Evolutionary conservation across 2,329 filamentous ascomycete species (phyloP), one percentile per base, ranked within the genome.

Genomic region (Colletotrichum sp.): DNA sequence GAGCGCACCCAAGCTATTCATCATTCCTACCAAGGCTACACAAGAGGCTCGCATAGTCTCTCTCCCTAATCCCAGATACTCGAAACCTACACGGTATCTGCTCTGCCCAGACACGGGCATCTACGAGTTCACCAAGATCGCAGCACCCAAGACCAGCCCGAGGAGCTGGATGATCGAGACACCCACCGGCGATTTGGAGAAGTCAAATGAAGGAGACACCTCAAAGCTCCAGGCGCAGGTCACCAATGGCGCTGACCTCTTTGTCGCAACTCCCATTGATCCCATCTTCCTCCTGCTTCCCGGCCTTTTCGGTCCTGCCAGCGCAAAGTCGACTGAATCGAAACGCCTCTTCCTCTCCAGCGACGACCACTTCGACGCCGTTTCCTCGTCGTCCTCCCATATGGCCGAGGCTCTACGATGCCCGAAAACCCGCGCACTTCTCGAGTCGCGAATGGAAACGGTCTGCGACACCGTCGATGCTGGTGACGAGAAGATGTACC

Each of bases 381-480:
- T 95, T 13, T 87, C 87, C 2, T 82, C 86, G 1, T 89, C 89
- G 3, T 90, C 89, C 3, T 88, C 88, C 2, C 92, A 95, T 78
- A 84, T 95, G 44, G 87, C 87, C 15, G 87, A 90, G 62, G 85
- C 95, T 3, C 79, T 95, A 64, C 83, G 85, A 59, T 88, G 86
- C 82, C 83, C 81, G 69, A 85, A 86, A 74, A 86, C 88, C 80
- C 89, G 87, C 76, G 83, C 78, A 4, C 85, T 89, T 36, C 83
- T 98, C 1, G 92, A 95, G 80, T 84, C 88, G 13, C 90, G 95
- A 44, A 93, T 98, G 86, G 89, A 88, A 3, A 89, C 87, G 2
- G 89, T 97, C 7, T 98, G 96, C 84, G 96, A 98, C 80, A 93
- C 90, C 0, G 94, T 98, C 13, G 94, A 97, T 39, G 95, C 94